Conservation (phyloP, 2,329 filamentous ascomycete species). For the Stagonosporopsis chrysanthemi region DNA sequence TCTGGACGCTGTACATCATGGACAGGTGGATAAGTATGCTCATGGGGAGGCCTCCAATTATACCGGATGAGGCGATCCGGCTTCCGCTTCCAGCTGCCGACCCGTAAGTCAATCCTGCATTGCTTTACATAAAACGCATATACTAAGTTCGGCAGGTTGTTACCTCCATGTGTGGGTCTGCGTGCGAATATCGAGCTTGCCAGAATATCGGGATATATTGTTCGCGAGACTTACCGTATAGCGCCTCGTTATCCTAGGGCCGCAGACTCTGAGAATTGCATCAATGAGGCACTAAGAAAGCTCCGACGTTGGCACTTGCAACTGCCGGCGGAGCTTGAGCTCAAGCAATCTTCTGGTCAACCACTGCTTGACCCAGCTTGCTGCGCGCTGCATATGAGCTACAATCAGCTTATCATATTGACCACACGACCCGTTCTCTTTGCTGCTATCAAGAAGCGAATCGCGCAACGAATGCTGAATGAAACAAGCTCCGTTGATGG, state of each 20-base stretch:
- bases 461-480: constrained; percentile 29
- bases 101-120: constrained; percentile 25
- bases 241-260: constrained; percentile 24
- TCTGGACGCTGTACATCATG: constrained; percentile 39
- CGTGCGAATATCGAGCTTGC: constrained; percentile 35
- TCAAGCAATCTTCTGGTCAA: constrained; percentile 8
- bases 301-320: constrained; percentile 30
- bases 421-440: constrained; percentile 37
- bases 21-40: constrained; percentile 39
- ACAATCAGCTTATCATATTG: constrained; percentile 36
- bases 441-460: constrained; percentile 32
- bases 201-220: constrained; percentile 34
- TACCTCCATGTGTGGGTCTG: constrained; percentile 34
- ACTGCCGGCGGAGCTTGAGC: constrained; percentile 26
- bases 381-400: constrained; percentile 34
- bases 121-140: background rate
- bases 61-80: constrained; percentile 36
- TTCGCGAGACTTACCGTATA: constrained; percentile 38
- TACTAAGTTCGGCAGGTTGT: constrained; percentile 23
- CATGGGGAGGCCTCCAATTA: constrained; percentile 37
- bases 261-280: constrained; percentile 14
- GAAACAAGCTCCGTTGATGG: constrained; percentile 20
- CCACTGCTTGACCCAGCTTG: constrained; percentile 29
- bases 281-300: constrained; percentile 32
- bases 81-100: constrained; percentile 31